Evolutionary conservation across 106 monocot species (phyloP).

Genomic region (Acorus calamus): DNA sequence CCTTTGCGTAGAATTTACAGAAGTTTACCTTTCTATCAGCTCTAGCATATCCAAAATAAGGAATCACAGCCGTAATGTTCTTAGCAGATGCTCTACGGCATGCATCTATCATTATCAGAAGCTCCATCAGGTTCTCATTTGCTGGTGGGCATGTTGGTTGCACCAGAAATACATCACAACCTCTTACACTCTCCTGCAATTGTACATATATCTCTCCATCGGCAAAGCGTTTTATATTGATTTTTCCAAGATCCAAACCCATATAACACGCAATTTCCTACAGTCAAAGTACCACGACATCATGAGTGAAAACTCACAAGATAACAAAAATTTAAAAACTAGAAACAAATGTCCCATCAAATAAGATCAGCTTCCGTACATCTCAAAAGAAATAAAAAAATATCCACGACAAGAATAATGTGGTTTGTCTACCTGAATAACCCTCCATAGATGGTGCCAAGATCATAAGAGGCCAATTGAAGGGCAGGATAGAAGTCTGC

Average conservation of each 20-base stretch:
- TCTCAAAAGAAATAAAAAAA: no score
- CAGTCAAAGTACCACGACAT: background rate
- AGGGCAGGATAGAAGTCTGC: no score
- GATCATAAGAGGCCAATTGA: no score
- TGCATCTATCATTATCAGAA: slow-evolving; percentile 51
- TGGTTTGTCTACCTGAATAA: no score
- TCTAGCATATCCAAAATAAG: slow-evolving; percentile 62
- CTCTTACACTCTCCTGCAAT: slow-evolving; percentile 45
- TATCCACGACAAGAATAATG: no score
- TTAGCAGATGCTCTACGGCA: slow-evolving; percentile 45
- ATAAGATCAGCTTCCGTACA: background rate
- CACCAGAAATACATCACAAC: slow-evolving; percentile 45
- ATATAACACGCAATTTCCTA: slow-evolving; percentile 37
- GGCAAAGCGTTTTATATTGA: slow-evolving; percentile 32
- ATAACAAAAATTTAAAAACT: background rate
- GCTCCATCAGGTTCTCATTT: slow-evolving; percentile 48
- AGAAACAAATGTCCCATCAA: background rate
- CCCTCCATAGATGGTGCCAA: no score
- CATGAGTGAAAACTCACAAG: no score
- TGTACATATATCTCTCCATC: slow-evolving; percentile 42
- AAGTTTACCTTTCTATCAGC: slow-evolving; percentile 41
- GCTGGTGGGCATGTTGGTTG: slow-evolving; percentile 49
- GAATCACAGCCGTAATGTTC: slow-evolving; percentile 42
- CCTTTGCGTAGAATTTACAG: no score
- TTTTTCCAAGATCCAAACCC: slow-evolving; percentile 29